Evolutionary conservation across 2,329 filamentous ascomycete species (phyloP).

Genomic region (Aspergillus ochraceoroseus): DNA sequence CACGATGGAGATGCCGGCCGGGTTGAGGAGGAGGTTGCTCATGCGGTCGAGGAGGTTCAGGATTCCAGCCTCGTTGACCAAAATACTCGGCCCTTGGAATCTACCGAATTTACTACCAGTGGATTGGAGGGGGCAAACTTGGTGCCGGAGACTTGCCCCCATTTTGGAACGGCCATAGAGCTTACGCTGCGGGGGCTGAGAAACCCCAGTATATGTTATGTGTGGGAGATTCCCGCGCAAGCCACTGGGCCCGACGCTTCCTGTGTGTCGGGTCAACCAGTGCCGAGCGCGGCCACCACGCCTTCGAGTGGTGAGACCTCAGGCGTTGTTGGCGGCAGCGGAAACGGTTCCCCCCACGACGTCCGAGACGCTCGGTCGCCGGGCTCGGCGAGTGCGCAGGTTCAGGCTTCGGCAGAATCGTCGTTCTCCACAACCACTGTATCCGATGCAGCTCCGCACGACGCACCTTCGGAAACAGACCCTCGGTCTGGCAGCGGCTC

Average conservation of each 20-base stretch:
- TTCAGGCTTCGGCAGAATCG: constrained; percentile 13
- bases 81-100: background rate
- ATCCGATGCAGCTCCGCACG: constrained; percentile 21
- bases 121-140: constrained; percentile 25
- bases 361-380: constrained; percentile 20
- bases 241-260: constrained; percentile 9
- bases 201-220: constrained; percentile 17
- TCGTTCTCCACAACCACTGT: constrained; percentile 16
- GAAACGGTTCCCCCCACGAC: constrained; percentile 13
- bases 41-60: constrained; percentile 42
- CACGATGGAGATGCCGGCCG: constrained; percentile 69
- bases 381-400: constrained; percentile 15
- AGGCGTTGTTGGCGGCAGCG: background rate
- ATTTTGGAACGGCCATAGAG: constrained; percentile 16
- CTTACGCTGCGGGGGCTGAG: constrained; percentile 12
- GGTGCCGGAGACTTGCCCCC: constrained; percentile 17
- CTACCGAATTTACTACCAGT: constrained; percentile 8
- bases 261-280: constrained; percentile 22
- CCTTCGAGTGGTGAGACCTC: constrained; percentile 4
- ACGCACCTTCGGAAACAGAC: constrained; percentile 24
- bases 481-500: constrained; percentile 20
- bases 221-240: constrained; percentile 17
- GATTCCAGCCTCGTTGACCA: too few species aligned
- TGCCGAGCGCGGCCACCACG: constrained; percentile 7
- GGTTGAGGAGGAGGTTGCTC: constrained; percentile 58